Base-by-base conservation (phyloP, 106 monocot species). In the Dendrobium nobile region DNA sequence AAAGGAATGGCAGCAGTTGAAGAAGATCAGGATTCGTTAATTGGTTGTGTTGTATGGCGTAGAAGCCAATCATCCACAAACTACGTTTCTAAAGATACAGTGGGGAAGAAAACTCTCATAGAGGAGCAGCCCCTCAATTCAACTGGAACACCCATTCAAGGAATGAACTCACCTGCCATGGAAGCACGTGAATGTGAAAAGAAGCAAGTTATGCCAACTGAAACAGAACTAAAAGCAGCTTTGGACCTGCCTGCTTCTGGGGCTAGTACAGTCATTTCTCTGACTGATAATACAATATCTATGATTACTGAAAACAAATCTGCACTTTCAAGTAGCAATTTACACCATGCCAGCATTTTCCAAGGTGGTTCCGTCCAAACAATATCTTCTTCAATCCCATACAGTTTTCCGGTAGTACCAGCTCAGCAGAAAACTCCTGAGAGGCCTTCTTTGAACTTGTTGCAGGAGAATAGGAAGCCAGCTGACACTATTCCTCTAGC, bases 21-120 rank as follows among this genome's bases (percentile, higher is more conserved):
- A 80, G 88, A 86, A 79, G 86, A 94, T 82, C 86, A 83, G 13
- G 85, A 91, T 80, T 94, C 94, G 19, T 86, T 94, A 45, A 91
- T 94, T 79, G 94, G 94, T 54, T 94, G 94, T 80, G 85, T 94
- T 85, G 79, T 94, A 42, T 91, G 89, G 89, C 89, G 88, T 44
- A 89, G 91, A 86, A 80, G 78, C 61, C 83, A 18, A 0, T 31
- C 84, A 18, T 82, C 82, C 67, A 67, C 65, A 37, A 86, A 77
- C 40, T 67, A 79, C 48, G 47, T 26, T 24, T 41, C 77, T 33
- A 83, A 83, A 77, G 70, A 13, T 37, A 28, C 72, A 26, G 87
- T 84, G 37, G 80, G 44, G 64, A 85, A 83, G 19, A 80, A 85
- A 42, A 41, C 15, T 44, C 58, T 26, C 18, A 11, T 48, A 24